Evolutionary conservation across 2,329 filamentous ascomycete genomes (phyloP), one percentile per base, ranked within the genome.

Genomic region (Ceratocystis albifundus): DNA sequence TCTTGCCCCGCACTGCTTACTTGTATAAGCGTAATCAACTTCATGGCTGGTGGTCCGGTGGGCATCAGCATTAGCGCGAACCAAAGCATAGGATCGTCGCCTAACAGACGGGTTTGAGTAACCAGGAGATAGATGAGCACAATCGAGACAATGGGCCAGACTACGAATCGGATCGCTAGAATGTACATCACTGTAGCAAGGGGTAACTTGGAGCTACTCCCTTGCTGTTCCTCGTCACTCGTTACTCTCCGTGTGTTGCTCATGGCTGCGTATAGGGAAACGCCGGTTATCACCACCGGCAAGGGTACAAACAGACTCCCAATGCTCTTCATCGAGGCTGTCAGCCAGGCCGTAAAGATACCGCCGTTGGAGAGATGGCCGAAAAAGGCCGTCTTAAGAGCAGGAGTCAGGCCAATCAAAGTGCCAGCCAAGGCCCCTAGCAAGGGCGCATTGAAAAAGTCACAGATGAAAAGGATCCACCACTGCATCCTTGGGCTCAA

Each of bases 301-400:
- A 87, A 74, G 0, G 83, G 80, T 0, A 86, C 84, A 71, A 88
- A 88, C 0, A 88, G 76, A 0, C 79, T 77, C 2, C 86, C 85
- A 25, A 88, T 77, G 66, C 84, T 87, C 69, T 83, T 79, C 22
- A 88, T 74, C 0, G 82, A 80, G 0, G 79, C 77, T 0, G 85
- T 88, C 48, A 88, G 74, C 85, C 85, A 88, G 0, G 85, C 85
- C 22, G 82, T 84, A 70, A 88, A 80, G 66, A 85, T 82, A 1
- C 86, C 85, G 4, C 85, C 86, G 4, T 85, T 75, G 6, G 80
- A 72, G 7, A 78, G 78, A 12, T 78, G 74, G 63, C 75, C 78
- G 76, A 88, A 88, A 73, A 89, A 88, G 1, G 82, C 79, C 2
- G 74, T 74, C 70, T 88, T 85, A 0, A 88, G 75, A 0, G 78